Base-by-base conservation (phyloP, 2,329 filamentous ascomycete genomes). In the Fusarium xylarioides region DNA sequence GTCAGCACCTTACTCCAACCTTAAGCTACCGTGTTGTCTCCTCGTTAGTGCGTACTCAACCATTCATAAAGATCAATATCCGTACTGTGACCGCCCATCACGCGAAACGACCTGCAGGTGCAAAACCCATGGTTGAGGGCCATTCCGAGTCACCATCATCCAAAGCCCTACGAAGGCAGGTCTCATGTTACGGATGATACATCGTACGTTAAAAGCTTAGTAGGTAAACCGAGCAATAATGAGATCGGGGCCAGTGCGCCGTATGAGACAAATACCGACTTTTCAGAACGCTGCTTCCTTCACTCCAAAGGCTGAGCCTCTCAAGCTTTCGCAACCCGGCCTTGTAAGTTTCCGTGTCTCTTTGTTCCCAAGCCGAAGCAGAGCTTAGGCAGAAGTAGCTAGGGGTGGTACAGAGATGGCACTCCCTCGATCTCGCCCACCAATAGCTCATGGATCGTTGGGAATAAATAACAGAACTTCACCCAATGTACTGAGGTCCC, bases 391-490 rank as follows among this genome's bases (percentile, higher is more conserved):
- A 42, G 6, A n/a, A 11, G 5, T n/a, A 42, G 21, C 40, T 15
- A 42, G 40, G 21, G 15, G 11, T 42, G 40, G 1, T 7, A n/a
- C 2, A 5, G 38, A 42, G 38, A 40, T 21, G 7, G 19, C 38
- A 14, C 11, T 40, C 38, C 38, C 6, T 16, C 38, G 21, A 42
- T 42, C 21, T n/a, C 0, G 21, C 1, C 8, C 38, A 2, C 4
- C 21, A 1, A n/a, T 15, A 3, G 21, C 9, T n/a, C 14, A 42
- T 15, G 21, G 14, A 11, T 11, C 21, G 38, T 16, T 15, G 21
- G 21, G 21, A 8, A 14, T 40, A 4, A 14, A 9, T n/a, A n/a
- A 15, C 21, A 42, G 2, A 0, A 10, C 0, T 4, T 6, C 21
- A 7, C 14, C 0, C 14, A 15, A 42, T 40, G 7, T 42, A n/a